Base-by-base conservation (phyloP, 2,329 filamentous ascomycete species). In the Aaosphaeria pasadenensis region DNA sequence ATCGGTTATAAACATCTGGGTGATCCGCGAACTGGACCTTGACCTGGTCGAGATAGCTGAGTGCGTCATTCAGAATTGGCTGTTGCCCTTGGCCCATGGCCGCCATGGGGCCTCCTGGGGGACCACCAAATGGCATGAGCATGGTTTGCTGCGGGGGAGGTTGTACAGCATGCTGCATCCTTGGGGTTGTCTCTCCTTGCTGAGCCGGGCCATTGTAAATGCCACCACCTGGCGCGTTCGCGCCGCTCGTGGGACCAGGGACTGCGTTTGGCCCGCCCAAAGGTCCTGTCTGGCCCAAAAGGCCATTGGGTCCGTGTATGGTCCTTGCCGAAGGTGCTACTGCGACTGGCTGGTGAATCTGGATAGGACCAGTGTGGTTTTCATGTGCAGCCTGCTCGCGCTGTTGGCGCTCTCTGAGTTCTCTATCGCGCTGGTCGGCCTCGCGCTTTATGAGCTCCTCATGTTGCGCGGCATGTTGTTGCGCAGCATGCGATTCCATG, bases 11-110 rank as follows among this genome's bases (percentile, higher is more conserved):
- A 0, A 99, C 94, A 70, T 97, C 92, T 4, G 94, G 91, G 58
- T 96, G 91, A 54, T 97, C 92, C 51, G 91, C 88, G 60, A 99
- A 99, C 64, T 96, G 91, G 30, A 97, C 91, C 72, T 99, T 99
- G 55, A 99, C 94, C 71, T 97, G 94, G 66, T 99, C 94, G 28
- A 99, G 82, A 66, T 99, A 99, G 63, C 91, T 96, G 40, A 99
- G 80, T 31, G 94, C 94, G 72, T 89, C 86, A 68, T 88, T 88
- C 45, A 95, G 73, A 58, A 95, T 95, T 4, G 89, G 89, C 66
- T 94, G 89, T 69, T 92, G 89, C 35, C 87, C 87, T 70, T 91
- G 88, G 9, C 84, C 81, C 65, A 89, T 78, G 11, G 79, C 80
- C 52, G 80, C 77, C 17, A 24, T 24, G 17, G 17, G 17, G 35